Conservation (phyloP, 140 eudicot species). For the Bidens hawaiensis region DNA sequence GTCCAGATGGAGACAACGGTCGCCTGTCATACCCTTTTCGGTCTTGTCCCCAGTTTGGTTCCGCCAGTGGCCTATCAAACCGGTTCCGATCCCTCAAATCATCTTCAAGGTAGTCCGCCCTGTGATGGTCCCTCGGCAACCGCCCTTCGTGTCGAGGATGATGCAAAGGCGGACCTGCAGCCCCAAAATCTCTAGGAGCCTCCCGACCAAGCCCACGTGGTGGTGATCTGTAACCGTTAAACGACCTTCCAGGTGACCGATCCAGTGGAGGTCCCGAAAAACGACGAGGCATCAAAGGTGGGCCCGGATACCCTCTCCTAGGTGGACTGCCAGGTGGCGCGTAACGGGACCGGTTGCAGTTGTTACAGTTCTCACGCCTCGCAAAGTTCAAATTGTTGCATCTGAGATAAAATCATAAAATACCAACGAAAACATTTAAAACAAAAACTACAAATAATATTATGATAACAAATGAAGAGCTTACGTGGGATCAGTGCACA, state of each 20-base stretch:
- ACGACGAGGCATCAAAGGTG: slow-evolving; percentile 53
- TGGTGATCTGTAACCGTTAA: slow-evolving; percentile 75
- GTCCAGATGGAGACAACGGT: slow-evolving; percentile 43
- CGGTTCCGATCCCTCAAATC: slow-evolving; percentile 57
- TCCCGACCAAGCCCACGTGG: slow-evolving; percentile 74
- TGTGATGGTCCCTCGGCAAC: slow-evolving; percentile 55
- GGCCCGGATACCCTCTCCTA: slow-evolving; percentile 62
- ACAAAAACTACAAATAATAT: background rate
- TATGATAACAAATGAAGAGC: slow-evolving; percentile 4
- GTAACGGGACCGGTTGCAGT: slow-evolving; percentile 75
- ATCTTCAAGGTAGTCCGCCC: slow-evolving; percentile 57
- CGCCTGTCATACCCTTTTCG: slow-evolving; percentile 72
- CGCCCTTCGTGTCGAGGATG: slow-evolving; percentile 70
- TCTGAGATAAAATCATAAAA: slow-evolving; percentile 25
- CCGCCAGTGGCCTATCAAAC: slow-evolving; percentile 51
- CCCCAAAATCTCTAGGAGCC: slow-evolving; percentile 64
- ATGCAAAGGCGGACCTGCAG: slow-evolving; percentile 49
- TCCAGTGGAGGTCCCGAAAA: slow-evolving; percentile 60
- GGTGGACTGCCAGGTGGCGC: slow-evolving; percentile 64
- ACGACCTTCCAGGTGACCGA: slow-evolving; percentile 64
- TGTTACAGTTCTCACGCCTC: slow-evolving; percentile 83
- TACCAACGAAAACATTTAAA: background rate
- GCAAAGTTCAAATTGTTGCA: slow-evolving; percentile 93
- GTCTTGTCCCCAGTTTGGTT: slow-evolving; percentile 62
- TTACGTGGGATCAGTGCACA: slow-evolving; percentile 84